Percentiles rank a stretch among this genome's conserved stretches.
Conservation (phyloP, 139 green algal species). For the Chlorella sp. region DNA sequence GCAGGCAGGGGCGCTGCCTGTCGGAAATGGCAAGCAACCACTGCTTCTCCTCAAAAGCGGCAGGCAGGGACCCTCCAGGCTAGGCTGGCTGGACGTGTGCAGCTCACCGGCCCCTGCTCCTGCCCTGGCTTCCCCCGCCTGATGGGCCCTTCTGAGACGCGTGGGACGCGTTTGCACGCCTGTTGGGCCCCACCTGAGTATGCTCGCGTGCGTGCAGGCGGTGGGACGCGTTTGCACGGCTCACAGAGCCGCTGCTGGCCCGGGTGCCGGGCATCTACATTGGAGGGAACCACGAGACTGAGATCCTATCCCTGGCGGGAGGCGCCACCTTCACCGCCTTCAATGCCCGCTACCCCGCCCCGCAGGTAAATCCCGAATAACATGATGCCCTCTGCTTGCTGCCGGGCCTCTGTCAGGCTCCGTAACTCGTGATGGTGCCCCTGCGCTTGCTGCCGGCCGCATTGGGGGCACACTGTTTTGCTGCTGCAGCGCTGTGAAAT, state of each 20-base stretch:
- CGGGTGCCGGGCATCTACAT: not conserved
- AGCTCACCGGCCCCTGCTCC: no score
- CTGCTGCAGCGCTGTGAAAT: no score
- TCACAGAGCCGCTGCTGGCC: conserved; percentile 7
- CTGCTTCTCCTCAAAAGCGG: no score
- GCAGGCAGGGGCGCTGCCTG: not conserved
- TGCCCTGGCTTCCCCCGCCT: not conserved
- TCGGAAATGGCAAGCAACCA: no score
- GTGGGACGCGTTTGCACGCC: no score
- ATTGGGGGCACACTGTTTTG: no score
- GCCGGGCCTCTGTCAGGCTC: no score
- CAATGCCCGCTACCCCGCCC: not conserved
- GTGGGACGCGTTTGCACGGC: conserved; percentile 13
- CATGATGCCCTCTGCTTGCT: not conserved
- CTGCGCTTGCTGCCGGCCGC: no score
- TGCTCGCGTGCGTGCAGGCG: not conserved
- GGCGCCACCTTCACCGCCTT: not conserved
- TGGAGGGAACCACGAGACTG: conserved; percentile 5
- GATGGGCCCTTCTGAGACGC: no score
- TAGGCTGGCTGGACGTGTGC: not conserved
- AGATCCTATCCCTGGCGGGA: not conserved
- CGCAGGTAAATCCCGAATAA: not conserved
- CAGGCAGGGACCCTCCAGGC: not conserved
- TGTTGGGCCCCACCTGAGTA: no score
- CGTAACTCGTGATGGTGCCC: not conserved